phyloP scores from a whole-genome alignment of 75 land plant species.

The Pseudotsuga menziesii region DNA sequence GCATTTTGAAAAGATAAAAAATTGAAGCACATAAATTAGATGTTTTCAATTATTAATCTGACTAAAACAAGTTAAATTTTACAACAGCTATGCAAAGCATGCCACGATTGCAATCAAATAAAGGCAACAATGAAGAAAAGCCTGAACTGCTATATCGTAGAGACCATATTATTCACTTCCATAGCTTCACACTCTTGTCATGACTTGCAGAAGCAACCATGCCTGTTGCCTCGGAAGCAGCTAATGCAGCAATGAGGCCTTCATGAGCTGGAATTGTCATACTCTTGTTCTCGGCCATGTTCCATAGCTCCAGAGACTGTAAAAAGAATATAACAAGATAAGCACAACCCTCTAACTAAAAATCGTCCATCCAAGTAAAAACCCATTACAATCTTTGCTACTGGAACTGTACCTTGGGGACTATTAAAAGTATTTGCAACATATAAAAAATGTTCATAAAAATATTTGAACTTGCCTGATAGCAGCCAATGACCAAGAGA shows the following conservation, averaged over 20 bases:
- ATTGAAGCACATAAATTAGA: too few relatives aligned
- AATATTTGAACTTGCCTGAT: conserved; percentile 26
- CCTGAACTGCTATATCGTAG: too few relatives aligned
- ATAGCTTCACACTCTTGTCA: conserved; percentile 80
- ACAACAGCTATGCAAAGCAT: too few relatives aligned
- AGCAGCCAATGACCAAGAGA: conserved; percentile 50
- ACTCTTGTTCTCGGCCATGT: conserved; percentile 64
- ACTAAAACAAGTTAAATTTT: too few relatives aligned
- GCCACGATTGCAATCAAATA: too few relatives aligned
- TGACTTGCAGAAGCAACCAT: conserved; percentile 94
- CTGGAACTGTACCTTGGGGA: too few relatives aligned
- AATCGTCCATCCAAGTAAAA: not conserved
- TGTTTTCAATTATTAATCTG: too few relatives aligned
- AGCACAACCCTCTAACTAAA: not conserved
- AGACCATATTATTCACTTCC: conserved; percentile 45
- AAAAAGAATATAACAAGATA: not conserved
- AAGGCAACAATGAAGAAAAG: too few relatives aligned
- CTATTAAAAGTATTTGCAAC: too few relatives aligned
- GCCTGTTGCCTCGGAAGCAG: conserved; percentile 66
- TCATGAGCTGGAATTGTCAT: conserved; percentile 74
- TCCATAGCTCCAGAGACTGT: conserved; percentile 78
- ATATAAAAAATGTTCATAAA: too few relatives aligned
- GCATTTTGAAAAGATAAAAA: too few relatives aligned
- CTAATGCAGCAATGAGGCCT: conserved; percentile 82
- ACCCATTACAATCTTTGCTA: too few relatives aligned